Conservation (phyloP, 108 stramenopile species). For the Conticribra weissflogii region DNA sequence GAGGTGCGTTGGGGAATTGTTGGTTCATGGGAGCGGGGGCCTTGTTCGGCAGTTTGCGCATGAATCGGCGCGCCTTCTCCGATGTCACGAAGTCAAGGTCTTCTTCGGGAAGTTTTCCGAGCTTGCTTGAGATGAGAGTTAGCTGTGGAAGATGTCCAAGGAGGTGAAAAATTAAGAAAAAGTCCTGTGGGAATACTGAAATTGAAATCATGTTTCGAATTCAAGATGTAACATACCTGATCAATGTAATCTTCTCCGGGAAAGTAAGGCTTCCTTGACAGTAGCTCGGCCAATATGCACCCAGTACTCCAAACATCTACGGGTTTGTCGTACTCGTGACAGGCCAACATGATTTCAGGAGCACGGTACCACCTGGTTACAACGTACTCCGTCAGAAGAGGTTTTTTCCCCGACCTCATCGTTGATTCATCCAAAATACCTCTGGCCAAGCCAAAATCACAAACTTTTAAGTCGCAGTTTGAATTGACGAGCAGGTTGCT, state of each 20-base stretch:
- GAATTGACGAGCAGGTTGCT: slow-evolving; percentile 98
- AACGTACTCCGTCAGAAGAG: slow-evolving; percentile 94
- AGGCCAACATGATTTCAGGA: slow-evolving; percentile 99
- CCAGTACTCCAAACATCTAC: slow-evolving; percentile 98
- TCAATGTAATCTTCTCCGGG: slow-evolving; percentile 99
- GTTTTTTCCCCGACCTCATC: slow-evolving; percentile 57
- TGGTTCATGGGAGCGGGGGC: slow-evolving; percentile 53
- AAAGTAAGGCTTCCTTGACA: slow-evolving; percentile 94
- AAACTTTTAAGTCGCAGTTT: slow-evolving; percentile 99
- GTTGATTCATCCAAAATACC: slow-evolving; percentile 71
- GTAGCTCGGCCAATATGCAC: slow-evolving; percentile 98
- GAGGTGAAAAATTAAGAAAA: slow-evolving; percentile 9
- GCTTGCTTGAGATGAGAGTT: slow-evolving; percentile 84
- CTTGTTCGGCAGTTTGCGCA: slow-evolving; percentile 84
- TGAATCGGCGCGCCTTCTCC: slow-evolving; percentile 91
- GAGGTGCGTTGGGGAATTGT: slow-evolving; percentile 81
- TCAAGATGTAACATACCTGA: slow-evolving; percentile 79
- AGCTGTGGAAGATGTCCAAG: slow-evolving; percentile 44
- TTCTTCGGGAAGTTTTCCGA: slow-evolving; percentile 89
- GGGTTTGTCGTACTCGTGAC: slow-evolving; percentile 98
- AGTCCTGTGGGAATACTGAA: too few species aligned
- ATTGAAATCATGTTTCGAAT: too few species aligned
- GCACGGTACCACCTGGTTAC: slow-evolving; percentile 99
- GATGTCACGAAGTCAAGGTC: slow-evolving; percentile 96
- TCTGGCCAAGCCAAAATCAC: slow-evolving; percentile 98